These are phyloP conservation scores for Taxillus chinensis DNA, from an alignment of 164 flowering plant genomes.

Conservation along the genomic window DNA sequence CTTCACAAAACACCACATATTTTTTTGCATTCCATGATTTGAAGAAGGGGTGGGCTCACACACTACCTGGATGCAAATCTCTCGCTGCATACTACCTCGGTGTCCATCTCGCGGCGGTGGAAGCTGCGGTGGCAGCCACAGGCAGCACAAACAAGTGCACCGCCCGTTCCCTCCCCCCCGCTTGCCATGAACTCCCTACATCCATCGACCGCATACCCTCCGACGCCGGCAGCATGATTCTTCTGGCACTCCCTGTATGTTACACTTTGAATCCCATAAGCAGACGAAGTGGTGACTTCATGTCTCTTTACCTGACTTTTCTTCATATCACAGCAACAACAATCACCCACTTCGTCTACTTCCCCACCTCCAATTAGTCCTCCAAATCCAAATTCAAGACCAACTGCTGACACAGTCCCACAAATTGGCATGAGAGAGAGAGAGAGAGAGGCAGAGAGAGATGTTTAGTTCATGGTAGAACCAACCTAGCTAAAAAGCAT, in stretches of 20 bases:
- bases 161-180: constrained; percentile 45
- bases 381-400: neutral
- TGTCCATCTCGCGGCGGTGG: constrained; percentile 49
- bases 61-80: neutral
- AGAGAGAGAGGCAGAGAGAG: constrained; percentile 10
- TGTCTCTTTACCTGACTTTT: constrained; percentile 42
- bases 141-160: constrained; percentile 60
- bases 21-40: constrained; percentile 5
- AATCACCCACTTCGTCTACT: neutral
- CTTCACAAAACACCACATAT: neutral
- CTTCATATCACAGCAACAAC: constrained; percentile 31
- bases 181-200: constrained; percentile 83
- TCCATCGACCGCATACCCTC: constrained; percentile 77
- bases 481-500: constrained; percentile 31
- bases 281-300: constrained; percentile 26
- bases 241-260: constrained; percentile 73
- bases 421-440: neutral
- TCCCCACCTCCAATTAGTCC: neutral
- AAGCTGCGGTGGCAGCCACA: constrained; percentile 84
- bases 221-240: constrained; percentile 74
- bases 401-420: neutral
- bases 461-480: constrained; percentile 11
- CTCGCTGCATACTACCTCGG: constrained; percentile 16
- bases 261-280: constrained; percentile 26
- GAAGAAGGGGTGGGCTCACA: constrained; percentile 27